These are phyloP conservation scores for Coemansia sp. DNA, from an alignment of 192 early-diverging fungal species.

Conservation along the genomic window DNA sequence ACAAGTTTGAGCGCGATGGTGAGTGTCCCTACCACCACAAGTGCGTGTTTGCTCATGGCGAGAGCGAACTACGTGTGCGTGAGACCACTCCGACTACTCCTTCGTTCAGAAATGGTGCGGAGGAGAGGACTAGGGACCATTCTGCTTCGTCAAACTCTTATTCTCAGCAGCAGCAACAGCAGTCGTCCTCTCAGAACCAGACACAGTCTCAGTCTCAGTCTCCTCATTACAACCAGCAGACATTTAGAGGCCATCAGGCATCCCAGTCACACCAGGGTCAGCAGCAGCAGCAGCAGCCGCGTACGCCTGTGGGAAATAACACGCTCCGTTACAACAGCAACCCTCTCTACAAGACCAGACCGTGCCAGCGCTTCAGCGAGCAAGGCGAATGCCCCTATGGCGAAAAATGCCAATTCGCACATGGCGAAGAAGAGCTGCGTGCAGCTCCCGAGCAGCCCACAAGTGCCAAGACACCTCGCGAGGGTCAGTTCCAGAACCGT, in stretches of 20 bases:
- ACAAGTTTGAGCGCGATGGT: constrained; percentile 79
- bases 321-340: constrained; percentile 50
- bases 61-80: constrained; percentile 55
- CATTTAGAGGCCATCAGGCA: not conserved
- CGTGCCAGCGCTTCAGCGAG: constrained; percentile 78
- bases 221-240: constrained; percentile 17
- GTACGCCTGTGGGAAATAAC: constrained; percentile 25
- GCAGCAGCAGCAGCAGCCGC: constrained; percentile 19
- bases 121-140: constrained; percentile 19
- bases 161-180: constrained; percentile 2
- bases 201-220: constrained; percentile 1
- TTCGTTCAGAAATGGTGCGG: constrained; percentile 10
- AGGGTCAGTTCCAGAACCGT: constrained; percentile 10
- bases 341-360: constrained; percentile 74
- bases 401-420: constrained; percentile 82
- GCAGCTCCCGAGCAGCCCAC: constrained; percentile 28
- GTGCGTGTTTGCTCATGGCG: constrained; percentile 85
- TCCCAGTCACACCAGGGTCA: constrained; percentile 2
- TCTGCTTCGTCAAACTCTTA: constrained; percentile 3
- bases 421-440: constrained; percentile 49
- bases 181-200: constrained; percentile 2
- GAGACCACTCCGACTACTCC: constrained; percentile 13
- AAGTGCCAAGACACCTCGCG: constrained; percentile 20
- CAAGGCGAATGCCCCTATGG: constrained; percentile 79
- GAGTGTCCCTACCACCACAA: constrained; percentile 88